Evolutionary conservation across 2,329 filamentous ascomycete species (phyloP), one percentile per base, ranked within the genome.

Genomic region (Ascochyta rabiei): DNA sequence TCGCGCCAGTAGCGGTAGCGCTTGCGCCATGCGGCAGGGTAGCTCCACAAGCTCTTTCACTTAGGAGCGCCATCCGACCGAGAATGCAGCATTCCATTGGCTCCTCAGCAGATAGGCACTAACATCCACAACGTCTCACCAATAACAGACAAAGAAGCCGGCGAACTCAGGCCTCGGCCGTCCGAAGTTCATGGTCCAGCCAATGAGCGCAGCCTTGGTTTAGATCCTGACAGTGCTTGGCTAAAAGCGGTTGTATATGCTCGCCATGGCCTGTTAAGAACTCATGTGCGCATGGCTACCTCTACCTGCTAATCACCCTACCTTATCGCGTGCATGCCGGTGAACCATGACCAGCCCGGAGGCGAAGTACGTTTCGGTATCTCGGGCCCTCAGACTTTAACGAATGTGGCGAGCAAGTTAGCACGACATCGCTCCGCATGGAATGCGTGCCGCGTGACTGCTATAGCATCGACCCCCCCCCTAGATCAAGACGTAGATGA

Each of bases 201-300:
- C 61, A 66, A 67, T 62, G 41, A 42, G 34, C n/a, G 30, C 30
- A 28, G 30, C 24, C 24, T 18, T 50, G n/a, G 38, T 23, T 23
- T 18, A 57, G 34, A 53, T 52, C 59, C 59, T 59, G 46, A 48
- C 38, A 34, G 38, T 51, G 43, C 60, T 59, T 52, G 61, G 60
- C 60, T 59, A 48, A 62, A 59, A 49, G 59, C 62, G 62, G 62
- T 57, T 59, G 54, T 60, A 61, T 57, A 60, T 57, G 51, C 45
- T 59, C 42, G 56, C 43, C 31, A 63, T 57, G 54, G 43, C 59
- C 45, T 50, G 44, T 43, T 42, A 39, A 46, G 35, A 56, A 48
- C 44, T 43, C 57, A 55, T 57, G 39, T 60, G 54, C 44, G 48
- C 53, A 43, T 39, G 46, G 44, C 30, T 51, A 56, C 19, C 19